These are phyloP conservation scores for Lizonia empirigonia DNA, from an alignment of 2,329 filamentous ascomycete species.

Conservation along the genomic window DNA sequence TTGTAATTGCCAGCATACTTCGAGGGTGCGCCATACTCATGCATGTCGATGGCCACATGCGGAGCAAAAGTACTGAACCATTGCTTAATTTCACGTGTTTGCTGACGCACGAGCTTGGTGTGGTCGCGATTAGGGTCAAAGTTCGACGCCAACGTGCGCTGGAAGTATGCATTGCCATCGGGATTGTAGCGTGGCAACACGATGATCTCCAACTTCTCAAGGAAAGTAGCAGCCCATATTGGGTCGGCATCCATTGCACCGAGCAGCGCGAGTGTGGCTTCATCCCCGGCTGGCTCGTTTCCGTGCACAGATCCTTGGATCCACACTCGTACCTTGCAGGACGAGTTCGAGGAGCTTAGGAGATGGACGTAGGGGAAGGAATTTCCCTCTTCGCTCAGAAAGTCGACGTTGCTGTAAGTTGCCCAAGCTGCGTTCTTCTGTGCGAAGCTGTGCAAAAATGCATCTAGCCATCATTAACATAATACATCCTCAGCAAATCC, in stretches of 20 bases:
- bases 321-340: slow-evolving; percentile 44
- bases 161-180: slow-evolving; percentile 47
- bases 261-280: slow-evolving; percentile 43
- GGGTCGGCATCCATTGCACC: slow-evolving; percentile 44
- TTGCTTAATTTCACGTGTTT: slow-evolving; percentile 44
- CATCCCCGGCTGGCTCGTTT: slow-evolving; percentile 48
- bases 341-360: slow-evolving; percentile 22
- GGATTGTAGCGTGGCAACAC: slow-evolving; percentile 46
- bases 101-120: slow-evolving; percentile 43
- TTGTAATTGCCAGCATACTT: slow-evolving; percentile 38
- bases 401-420: slow-evolving; percentile 33
- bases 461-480: slow-evolving; percentile 22
- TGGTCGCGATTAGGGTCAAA: slow-evolving; percentile 49
- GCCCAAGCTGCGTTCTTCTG: slow-evolving; percentile 43
- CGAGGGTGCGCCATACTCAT: slow-evolving; percentile 42
- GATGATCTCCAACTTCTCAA: slow-evolving; percentile 44
- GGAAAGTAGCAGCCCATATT: slow-evolving; percentile 38
- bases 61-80: slow-evolving; percentile 41
- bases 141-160: slow-evolving; percentile 44
- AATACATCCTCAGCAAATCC: background rate
- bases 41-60: slow-evolving; percentile 46
- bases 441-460: slow-evolving; percentile 36
- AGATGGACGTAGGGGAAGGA: slow-evolving; percentile 42
- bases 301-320: slow-evolving; percentile 47
- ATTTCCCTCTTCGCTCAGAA: slow-evolving; percentile 43